These are phyloP conservation scores for Boletus rubroflammeus DNA, from an alignment of 768 basidiomycete genomes.

Conservation along the genomic window DNA sequence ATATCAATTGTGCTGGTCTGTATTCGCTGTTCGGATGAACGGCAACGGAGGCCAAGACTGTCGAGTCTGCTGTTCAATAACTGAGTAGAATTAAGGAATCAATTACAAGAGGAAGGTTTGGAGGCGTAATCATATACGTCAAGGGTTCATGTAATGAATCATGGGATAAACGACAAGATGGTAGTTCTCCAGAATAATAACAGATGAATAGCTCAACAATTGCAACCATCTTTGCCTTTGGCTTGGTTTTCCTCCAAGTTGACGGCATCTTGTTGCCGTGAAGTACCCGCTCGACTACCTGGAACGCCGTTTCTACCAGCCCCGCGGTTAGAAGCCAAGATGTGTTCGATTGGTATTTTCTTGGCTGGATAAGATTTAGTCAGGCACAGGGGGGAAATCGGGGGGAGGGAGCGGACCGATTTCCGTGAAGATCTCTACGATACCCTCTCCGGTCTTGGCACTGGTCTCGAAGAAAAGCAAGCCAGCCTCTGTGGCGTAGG, in stretches of 20 bases:
- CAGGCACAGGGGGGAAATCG: background rate
- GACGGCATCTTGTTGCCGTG: constrained; percentile 53
- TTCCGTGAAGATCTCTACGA: constrained; percentile 96
- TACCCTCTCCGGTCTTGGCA: constrained; percentile 94
- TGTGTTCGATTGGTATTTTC: constrained; percentile 91
- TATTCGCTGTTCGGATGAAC: background rate
- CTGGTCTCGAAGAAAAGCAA: constrained; percentile 96
- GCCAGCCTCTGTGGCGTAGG: constrained; percentile 93
- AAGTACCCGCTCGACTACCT: constrained; percentile 47
- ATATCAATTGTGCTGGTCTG: background rate
- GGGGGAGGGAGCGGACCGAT: constrained; percentile 62
- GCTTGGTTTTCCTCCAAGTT: constrained; percentile 64
- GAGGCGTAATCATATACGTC: constrained; percentile 26
- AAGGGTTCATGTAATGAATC: constrained; percentile 19
- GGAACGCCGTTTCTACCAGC: constrained; percentile 59
- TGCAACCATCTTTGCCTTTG: constrained; percentile 76
- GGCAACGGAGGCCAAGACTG: background rate
- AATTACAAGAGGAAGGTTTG: constrained; percentile 25
- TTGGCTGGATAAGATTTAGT: constrained; percentile 49
- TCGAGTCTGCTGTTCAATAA: constrained; percentile 11
- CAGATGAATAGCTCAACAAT: constrained; percentile 51
- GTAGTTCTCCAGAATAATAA: constrained; percentile 15
- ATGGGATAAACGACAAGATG: constrained; percentile 17
- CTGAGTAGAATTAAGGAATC: constrained; percentile 25
- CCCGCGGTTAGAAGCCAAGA: constrained; percentile 76